Evolutionary conservation across 257 asterid species (phyloP).

Genomic region (Eustoma russellianum): DNA sequence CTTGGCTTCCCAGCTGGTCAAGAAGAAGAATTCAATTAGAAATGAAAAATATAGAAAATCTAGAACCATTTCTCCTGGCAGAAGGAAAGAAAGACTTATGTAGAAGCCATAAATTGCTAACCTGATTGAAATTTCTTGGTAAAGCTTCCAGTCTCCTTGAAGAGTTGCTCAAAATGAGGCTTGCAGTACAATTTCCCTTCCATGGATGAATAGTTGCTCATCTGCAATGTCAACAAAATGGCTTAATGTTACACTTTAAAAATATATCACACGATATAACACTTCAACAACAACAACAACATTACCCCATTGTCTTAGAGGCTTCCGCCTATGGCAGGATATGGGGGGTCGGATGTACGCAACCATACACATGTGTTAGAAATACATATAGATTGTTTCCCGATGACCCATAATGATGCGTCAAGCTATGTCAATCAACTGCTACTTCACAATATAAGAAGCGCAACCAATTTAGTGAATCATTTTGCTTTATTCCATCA

Average conservation of each 20-base stretch:
- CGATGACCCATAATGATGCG: no score
- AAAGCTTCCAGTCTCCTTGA: conserved; percentile 68
- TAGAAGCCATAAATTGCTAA: conserved; percentile 7
- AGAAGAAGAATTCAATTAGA: conserved; percentile 1
- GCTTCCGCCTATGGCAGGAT: no score
- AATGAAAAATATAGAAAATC: not conserved
- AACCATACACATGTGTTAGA: no score
- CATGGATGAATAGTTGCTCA: conserved; percentile 81
- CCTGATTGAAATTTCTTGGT: conserved; percentile 45
- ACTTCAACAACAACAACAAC: not conserved
- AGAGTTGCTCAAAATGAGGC: conserved; percentile 74
- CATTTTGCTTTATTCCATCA: no score
- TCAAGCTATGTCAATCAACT: no score
- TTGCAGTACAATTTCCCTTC: conserved; percentile 79
- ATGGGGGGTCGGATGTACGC: no score
- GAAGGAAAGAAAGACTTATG: no score
- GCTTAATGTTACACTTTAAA: not conserved
- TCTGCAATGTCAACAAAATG: conserved; percentile 22
- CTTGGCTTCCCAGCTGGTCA: conserved; percentile 18
- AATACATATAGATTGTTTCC: no score
- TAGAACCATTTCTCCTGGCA: not conserved
- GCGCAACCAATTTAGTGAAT: no score
- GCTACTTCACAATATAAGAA: no score
- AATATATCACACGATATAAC: no score
- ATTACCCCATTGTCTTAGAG: no score